Base-by-base conservation (phyloP, 495 filamentous ascomycete species). In the Paragyromitra xinjiangensis region DNA sequence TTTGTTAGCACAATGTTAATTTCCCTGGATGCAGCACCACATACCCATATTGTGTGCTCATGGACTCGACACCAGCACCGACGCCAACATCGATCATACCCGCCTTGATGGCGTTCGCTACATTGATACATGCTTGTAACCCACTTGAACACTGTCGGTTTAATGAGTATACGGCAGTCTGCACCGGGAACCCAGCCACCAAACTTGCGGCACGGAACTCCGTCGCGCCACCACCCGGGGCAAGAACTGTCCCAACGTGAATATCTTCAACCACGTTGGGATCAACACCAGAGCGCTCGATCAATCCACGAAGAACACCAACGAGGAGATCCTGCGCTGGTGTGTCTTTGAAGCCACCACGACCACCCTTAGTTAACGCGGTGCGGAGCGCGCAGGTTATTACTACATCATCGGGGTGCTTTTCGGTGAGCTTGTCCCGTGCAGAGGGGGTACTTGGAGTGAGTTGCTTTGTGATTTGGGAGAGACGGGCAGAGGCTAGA, bases 11-110 rank as follows among this genome's bases (percentile, higher is more conserved):
- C 6, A 12, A 24, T 34, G 51, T 40, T 62, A 44, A 14, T 45
- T 5, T 26, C n/a, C 8, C 26, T 22, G 51, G 34, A 26, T 14
- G 59, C 8, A 51, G 65, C 14, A 51, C 66, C 83, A n/a, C 89
- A 81, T 86, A 92, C 89, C 94, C 94, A 83, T 98, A 98, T 82
- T 98, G 92, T 69, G 87, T 87, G 83, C 89, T 92, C 95, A 99
- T 99, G 86, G 91, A 94, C 90, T 99, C 95, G n/a, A 97, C 94
- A 82, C 95, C 95, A 4, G 94, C 94, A 69, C 94, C 95, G 78
- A 98, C 91, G 78, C 95, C 95, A 73, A 98, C 85, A 62, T 98
- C 95, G 81, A 99, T 98, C 93, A 97, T 96, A 64, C 93, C 96
- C 4, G 89, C 82, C 76, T 87, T 86, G 82, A 99, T 94, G 69